Evolutionary conservation across 495 filamentous ascomycete species (phyloP).

Genomic region (Penicillium egyptiacum): DNA sequence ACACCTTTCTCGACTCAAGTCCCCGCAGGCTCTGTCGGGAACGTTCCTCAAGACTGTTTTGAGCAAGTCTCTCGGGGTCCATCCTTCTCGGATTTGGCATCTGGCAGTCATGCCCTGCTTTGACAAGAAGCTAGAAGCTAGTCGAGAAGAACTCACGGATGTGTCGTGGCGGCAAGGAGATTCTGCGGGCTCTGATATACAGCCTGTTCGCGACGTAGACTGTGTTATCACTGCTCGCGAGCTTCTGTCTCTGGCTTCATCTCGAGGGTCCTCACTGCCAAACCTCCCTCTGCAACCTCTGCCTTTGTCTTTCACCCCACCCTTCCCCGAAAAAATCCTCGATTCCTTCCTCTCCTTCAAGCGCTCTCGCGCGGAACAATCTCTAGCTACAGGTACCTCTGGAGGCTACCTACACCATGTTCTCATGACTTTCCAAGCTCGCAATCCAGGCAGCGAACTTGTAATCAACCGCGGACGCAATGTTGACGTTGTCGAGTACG

Average conservation of each 20-base stretch:
- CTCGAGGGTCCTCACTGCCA: conserved; percentile 71
- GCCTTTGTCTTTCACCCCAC: conserved; percentile 27
- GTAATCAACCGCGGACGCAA: conserved; percentile 76
- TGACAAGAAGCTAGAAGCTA: conserved; percentile 97
- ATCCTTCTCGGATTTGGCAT: conserved; percentile 86
- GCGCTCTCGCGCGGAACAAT: conserved; percentile 25
- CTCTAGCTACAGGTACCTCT: conserved; percentile 64
- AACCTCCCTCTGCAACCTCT: conserved; percentile 59
- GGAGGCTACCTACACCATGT: conserved; percentile 88
- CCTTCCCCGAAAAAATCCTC: conserved; percentile 71
- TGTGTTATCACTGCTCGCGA: conserved; percentile 97
- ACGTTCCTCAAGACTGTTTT: conserved; percentile 85
- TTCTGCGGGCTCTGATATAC: conserved; percentile 27
- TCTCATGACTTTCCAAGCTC: conserved; percentile 66
- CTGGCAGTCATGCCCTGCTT: conserved; percentile 97
- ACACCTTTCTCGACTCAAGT: conserved; percentile 88
- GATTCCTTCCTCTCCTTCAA: conserved; percentile 65
- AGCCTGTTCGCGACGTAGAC: conserved; percentile 82
- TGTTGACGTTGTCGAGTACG: conserved; percentile 83
- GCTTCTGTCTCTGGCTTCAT: conserved; percentile 80
- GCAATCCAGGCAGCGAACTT: conserved; percentile 66
- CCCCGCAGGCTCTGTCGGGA: conserved; percentile 87
- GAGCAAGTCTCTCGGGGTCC: conserved; percentile 64
- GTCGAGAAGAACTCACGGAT: conserved; percentile 87
- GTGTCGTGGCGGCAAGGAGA: conserved; percentile 57